A percentile compares a stretch with the other conserved stretches of the same genome.
phyloP scores from a whole-genome alignment of 2,329 filamentous ascomycete genomes.

The Alternaria brassicicola region DNA sequence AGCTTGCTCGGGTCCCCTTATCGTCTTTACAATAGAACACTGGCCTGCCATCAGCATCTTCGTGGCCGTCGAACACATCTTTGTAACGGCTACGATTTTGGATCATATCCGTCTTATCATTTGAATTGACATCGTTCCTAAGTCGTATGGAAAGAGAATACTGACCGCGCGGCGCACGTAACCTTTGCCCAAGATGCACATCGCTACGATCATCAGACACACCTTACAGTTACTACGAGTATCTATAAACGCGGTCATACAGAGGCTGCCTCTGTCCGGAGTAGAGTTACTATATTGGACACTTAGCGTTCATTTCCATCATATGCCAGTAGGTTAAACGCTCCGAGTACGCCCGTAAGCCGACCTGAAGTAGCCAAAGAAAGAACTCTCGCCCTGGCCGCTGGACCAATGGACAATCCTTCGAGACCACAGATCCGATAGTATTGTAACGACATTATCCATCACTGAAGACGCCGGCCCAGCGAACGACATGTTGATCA shows the following conservation, averaged over 20 bases:
- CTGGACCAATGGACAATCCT: slow-evolving; percentile 28
- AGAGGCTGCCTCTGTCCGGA: neutral
- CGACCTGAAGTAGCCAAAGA: slow-evolving; percentile 25
- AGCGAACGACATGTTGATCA: slow-evolving; percentile 50
- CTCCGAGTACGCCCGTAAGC: slow-evolving; percentile 28
- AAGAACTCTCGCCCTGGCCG: slow-evolving; percentile 27
- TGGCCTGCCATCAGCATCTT: neutral
- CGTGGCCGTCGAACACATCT: neutral
- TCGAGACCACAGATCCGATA: slow-evolving; percentile 60
- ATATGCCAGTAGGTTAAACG: slow-evolving; percentile 34
- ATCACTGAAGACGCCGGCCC: slow-evolving; percentile 32
- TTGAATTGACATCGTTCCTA: neutral
- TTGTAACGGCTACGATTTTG: no score
- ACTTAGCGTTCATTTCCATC: slow-evolving; percentile 29
- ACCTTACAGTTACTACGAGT: no score
- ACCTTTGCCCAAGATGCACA: neutral
- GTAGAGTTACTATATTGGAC: no score
- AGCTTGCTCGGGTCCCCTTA: neutral
- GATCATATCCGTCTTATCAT: neutral
- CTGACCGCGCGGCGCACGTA: no score
- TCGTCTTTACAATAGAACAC: neutral
- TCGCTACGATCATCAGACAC: neutral
- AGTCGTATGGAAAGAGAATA: no score
- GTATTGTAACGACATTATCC: slow-evolving; percentile 42
- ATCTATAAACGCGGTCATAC: neutral